phyloP scores from a whole-genome alignment of 441 rosid genomes.

The Macaranga tanarius region DNA sequence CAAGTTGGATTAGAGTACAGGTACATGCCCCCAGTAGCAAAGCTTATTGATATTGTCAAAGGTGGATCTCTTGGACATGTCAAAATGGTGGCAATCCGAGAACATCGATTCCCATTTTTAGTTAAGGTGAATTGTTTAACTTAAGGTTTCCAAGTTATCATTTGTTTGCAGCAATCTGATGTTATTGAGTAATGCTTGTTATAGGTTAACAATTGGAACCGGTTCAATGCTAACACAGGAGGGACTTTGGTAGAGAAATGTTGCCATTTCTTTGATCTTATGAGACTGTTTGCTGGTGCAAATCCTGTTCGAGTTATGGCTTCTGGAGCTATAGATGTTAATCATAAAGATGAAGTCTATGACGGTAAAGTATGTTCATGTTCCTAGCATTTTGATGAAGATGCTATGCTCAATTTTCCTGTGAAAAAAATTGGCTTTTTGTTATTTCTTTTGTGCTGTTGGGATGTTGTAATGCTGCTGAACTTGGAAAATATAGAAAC shows the following conservation, averaged over 20 bases:
- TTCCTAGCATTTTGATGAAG: background rate
- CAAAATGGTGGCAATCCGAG: slow-evolving; percentile 94
- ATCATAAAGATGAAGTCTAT: slow-evolving; percentile 87
- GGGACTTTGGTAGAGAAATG: slow-evolving; percentile 97
- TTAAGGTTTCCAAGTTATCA: slow-evolving; percentile 9
- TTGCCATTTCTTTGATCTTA: slow-evolving; percentile 96
- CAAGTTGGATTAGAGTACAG: slow-evolving; percentile 94
- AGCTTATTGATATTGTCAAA: slow-evolving; percentile 74
- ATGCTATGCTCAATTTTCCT: background rate
- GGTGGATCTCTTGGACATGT: slow-evolving; percentile 62
- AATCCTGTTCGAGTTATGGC: slow-evolving; percentile 89
- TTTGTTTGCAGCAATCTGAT: background rate
- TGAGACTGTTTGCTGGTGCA: slow-evolving; percentile 83
- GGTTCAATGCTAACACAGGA: slow-evolving; percentile 85
- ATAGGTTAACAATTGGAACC: slow-evolving; percentile 91
- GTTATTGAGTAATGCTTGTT: slow-evolving; percentile 25
- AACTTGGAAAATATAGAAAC: background rate
- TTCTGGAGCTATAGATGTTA: slow-evolving; percentile 92
- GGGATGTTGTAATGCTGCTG: background rate
- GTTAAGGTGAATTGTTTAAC: slow-evolving; percentile 61
- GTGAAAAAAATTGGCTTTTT: background rate
- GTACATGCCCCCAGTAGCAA: slow-evolving; percentile 95
- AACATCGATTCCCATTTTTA: slow-evolving; percentile 90
- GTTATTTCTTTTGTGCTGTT: background rate
- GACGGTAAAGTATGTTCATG: slow-evolving; percentile 64